Base-by-base conservation (phyloP, 2,329 filamentous ascomycete species). In the Pseudogymnoascus verrucosus region DNA sequence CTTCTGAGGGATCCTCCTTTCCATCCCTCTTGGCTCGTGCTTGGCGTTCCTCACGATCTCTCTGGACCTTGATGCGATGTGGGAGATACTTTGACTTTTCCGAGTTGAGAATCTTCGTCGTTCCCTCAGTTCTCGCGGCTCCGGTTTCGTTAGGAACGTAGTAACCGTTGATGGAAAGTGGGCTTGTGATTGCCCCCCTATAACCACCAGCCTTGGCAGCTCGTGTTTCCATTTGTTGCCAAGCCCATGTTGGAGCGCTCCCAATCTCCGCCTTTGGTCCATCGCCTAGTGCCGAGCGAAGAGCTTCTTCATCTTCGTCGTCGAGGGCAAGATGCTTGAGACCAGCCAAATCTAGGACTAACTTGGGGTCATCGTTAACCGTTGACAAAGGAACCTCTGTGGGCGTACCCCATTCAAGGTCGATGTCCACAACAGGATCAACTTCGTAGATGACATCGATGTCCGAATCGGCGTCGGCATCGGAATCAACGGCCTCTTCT, bases 61-160 rank as follows among this genome's bases (percentile, higher is more conserved):
- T 95, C 75, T 95, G 90, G 19, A 99, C 91, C 73, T 96, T 96
- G 78, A 99, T 95, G 68, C 96, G 93, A 79, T 99, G 95, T 42
- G 95, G 95, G 6, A 99, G 83, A 73, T 99, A 99, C 74, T 97
- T 96, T 28, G 93, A 96, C 79, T 99, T 99, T 75, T 99, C 95
- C 0, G 91, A 91, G 74, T 99, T 96, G 66, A 96, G 83, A 64
- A 99, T 98, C 80, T 93, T 96, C 79, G 96, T 93, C 71, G 92
- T 87, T 28, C 92, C 93, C 77, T 99, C 93, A 0, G 95, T 97
- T 64, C 95, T 86, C 64, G 95, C 95, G 69, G 87, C 90, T 36
- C 95, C 95, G 8, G 91, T 91, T 0, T 82, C 66, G 68, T 97
- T 99, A 0, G 90, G 86, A 42, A 97, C 90, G 72, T 97, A 98